phyloP scores from a whole-genome alignment of 495 filamentous ascomycete genomes.

The Trichoderma parareesei region DNA sequence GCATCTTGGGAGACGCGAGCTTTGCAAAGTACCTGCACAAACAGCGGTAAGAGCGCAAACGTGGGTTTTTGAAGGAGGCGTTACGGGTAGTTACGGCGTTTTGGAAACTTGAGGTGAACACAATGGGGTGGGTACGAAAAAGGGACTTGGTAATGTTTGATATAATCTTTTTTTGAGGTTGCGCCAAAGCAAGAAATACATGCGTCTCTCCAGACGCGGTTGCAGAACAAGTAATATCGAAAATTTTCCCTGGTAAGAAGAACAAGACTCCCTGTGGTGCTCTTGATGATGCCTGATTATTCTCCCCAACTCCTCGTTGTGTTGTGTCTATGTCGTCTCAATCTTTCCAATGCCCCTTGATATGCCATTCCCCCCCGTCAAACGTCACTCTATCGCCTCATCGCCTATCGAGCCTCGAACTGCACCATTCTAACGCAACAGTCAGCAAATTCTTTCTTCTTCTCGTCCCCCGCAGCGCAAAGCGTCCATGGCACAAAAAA shows the following conservation, averaged over 20 bases:
- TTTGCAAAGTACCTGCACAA: constrained; percentile 51
- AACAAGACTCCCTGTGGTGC: not conserved
- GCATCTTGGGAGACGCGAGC: constrained; percentile 44
- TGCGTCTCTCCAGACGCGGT: not conserved
- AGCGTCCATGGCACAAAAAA: not conserved
- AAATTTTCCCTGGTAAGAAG: not conserved
- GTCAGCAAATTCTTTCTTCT: not conserved
- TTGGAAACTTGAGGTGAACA: constrained; percentile 21
- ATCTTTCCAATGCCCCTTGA: constrained; percentile 4
- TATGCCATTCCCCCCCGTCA: not conserved
- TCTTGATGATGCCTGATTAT: not conserved
- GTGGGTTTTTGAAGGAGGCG: not conserved
- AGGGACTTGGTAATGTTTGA: not conserved
- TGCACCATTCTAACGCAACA: constrained; percentile 72
- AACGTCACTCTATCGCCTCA: constrained; percentile 3
- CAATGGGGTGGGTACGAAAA: constrained; percentile 17
- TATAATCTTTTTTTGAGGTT: not conserved
- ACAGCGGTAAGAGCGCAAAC: constrained; percentile 17
- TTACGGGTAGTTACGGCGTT: constrained; percentile 8
- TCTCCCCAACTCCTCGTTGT: not conserved
- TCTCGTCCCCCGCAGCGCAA: not conserved
- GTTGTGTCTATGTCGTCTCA: not conserved
- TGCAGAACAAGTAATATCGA: constrained; percentile 6
- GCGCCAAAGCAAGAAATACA: not conserved
- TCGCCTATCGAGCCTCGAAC: constrained; percentile 76